Base-by-base conservation (phyloP, 2,329 filamentous ascomycete genomes). In the Aspergillus pseudotamarii region DNA sequence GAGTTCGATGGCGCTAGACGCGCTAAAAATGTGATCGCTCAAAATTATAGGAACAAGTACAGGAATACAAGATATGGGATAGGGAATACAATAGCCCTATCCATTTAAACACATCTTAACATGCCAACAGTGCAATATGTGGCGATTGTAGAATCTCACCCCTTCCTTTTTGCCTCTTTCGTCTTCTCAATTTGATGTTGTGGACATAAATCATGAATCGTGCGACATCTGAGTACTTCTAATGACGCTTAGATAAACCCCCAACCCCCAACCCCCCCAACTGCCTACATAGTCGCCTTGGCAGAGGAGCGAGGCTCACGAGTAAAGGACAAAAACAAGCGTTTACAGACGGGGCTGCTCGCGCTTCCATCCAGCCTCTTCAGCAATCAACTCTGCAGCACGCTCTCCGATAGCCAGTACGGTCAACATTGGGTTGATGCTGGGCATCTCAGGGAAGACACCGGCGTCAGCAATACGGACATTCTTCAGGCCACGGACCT, bases 401-500 rank as follows among this genome's bases (percentile, higher is more conserved):
- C 91, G 85, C 86, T 97, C 93, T 9, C 91, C 93, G 71, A 96
- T 87, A 59, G 88, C 90, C 74, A 96, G 79, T 6, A 96, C 93
- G 1, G 93, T 97, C 74, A 96, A 82, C 93, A 96, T 95, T 63
- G 92, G 93, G 82, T 96, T 96, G 76, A 95, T 90, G 59, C 86
- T 91, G 53, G 91, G 85, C 88, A 96, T 96, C 65, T 91, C 91
- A 0, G 93, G 93, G 83, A 96, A 96, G 57, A 96, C 87, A 72
- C 93, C 92, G 0, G 93, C 93, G 77, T 96, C 93, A 1, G 92
- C 92, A 69, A 96, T 92, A 62, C 93, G 86, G 62, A 96, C 79
- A 34, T 87, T 88, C 81, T 88, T 87, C 67, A 96, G 79, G 0
- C 91, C 92, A 32, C 88, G 84, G 34, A 96, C 82, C 80, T 86